Base-by-base conservation (phyloP, 345 rosid species). In the Sonneratia caseolaris region DNA sequence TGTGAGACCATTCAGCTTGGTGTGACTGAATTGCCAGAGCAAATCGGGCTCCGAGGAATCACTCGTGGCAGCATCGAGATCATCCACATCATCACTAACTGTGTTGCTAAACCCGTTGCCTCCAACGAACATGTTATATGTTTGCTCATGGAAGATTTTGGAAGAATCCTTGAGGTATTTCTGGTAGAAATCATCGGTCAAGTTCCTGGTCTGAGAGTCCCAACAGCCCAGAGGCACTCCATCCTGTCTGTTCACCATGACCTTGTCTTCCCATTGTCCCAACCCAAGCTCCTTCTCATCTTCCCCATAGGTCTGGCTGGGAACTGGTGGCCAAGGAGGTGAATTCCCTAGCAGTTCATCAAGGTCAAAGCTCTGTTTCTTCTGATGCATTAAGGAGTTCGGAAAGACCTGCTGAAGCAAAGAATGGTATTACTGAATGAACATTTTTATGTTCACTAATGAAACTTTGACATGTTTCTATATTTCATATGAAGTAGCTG, bases 241-340 rank as follows among this genome's bases (percentile, higher is more conserved):
- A 35, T 91, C 97, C 76, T 88, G 95, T 76, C 86, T 90, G 80
- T 94, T 94, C 70, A 95, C 99, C 97, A 95, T 92, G 36, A 92
- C 99, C 76, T 95, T 95, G 64, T 95, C 99, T 40, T 90, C 92
- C 99, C 99, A 95, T 42, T 90, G 96, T 35, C 92, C 89, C 0
- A 89, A 79, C 53, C 91, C 82, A 15, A 74, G 73, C 76, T 87
- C 92, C 78, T 71, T 86, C 49, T 90, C 99, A 8, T 91, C 97
- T 16, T 92, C 97, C 69, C 84, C 73, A 18, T 79, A 80, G 24
- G 77, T 85, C 81, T 83, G 88, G 80, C 77, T 81, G 45, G 91
- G 89, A 78, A 82, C 87, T 4, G 99, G 97, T 48, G 96, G 97
- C 96, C 96, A 94, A 12, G 97, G 91, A 70, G 97, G 97, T 47